Evolutionary conservation across 2,329 filamentous ascomycete species (phyloP), one percentile per base, ranked within the genome.

Genomic region (Biscogniauxia marginata): DNA sequence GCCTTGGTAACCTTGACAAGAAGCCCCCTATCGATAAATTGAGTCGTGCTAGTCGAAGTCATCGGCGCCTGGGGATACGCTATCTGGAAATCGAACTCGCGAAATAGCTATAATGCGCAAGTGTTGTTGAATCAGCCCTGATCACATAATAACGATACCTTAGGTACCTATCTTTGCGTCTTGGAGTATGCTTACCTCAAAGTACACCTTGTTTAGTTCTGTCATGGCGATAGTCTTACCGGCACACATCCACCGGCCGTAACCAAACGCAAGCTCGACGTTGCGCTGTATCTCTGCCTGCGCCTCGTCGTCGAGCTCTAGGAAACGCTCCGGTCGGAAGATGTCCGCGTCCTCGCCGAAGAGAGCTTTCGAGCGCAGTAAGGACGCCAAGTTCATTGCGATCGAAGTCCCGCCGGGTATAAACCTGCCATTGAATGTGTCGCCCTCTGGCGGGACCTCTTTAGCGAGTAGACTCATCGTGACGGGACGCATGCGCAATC

Each of bases 271-370:
- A 4, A 75, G 60, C 30, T 77, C 75, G 22, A 74, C 56, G 1
- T 69, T 72, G 4, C 67, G 64, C 53, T 73, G 63, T 65, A 74
- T 74, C 24, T 67, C 65, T 2, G 61, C 61, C 16, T 68, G 65
- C 9, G 70, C 65, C 2, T 60, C 67, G 3, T 55, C 57, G 9
- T 73, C 69, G 1, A 62, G 67, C 56, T 77, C 70, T 7, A 80
- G 57, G 72, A 75, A 80, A 23, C 78, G 67, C 43, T 78, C 77
- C 0, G 78, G 79, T 8, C 74, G 68, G 63, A 75, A 81, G 1
- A 74, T 44, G 11, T 74, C 66, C 1, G 72, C 70, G 54, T 78
- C 74, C 11, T 63, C 57, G 16, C 75, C 74, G 49, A 72, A 72
- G 20, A 71, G 51, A 1, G 58, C 46, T 43, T 68, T 68, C n/a